Base-by-base conservation (phyloP, 768 basidiomycete species). In the Lactarius evosmus region DNA sequence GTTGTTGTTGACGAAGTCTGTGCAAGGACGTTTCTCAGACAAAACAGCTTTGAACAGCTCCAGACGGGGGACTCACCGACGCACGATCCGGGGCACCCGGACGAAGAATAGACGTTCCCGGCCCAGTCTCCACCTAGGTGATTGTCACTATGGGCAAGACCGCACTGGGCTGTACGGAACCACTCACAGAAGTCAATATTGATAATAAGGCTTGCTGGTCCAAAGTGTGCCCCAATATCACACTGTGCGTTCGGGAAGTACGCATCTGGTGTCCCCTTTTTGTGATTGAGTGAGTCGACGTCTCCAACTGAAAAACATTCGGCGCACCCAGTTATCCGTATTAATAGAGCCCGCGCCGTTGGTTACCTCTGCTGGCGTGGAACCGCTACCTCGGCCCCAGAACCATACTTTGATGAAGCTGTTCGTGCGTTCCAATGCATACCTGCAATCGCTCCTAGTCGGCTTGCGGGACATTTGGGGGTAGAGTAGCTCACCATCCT, bases 401-500 rank as follows among this genome's bases (percentile, higher is more conserved):
- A 75, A 77, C 70, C 75, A 78, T 25, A 77, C 67, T 56, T 75
- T 72, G 36, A 78, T 72, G 29, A 60, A 60, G 27, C 30, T 49
- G 16, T 54, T 61, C 8, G 72, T 70, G 55, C 72, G 71, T 56
- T 73, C 70, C 59, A 74, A 70, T 22, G 75, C 78, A 63, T 75
- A 78, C 61, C 67, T 62, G 34, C 25, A 56, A 30, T 52, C 40
- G 25, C 19, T 27, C 40, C 16, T n/a, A 54, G 40, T 52, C 14
- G 40, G 11, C 14, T 29, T 52, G 32, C 2, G 6, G 36, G n/a
- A 22, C 6, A 5, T 25, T 14, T 46, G 16, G 29, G 14, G 27
- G 25, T 19, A 25, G 53, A 19, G n/a, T 6, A 22, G 22, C 52
- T 53, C 16, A 86, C 83, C 82, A 87, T 66, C 86, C 87, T 29